These are phyloP conservation scores for Melampsora larici-populina DNA, from an alignment of 1,284 basidiomycete genomes.

Conservation along the genomic window DNA sequence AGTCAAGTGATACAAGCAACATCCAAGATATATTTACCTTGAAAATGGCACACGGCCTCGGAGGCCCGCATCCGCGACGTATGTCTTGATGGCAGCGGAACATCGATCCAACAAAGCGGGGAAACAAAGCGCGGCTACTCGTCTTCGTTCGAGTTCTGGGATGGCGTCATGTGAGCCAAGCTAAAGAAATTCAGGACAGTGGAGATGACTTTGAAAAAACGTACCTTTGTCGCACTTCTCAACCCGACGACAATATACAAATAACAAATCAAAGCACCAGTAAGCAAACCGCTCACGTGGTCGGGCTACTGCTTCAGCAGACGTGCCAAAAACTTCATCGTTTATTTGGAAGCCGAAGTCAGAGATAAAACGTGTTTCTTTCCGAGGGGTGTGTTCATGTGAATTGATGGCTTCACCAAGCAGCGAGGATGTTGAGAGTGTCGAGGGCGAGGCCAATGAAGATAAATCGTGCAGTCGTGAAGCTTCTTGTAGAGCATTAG, in stretches of 20 bases:
- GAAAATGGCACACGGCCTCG: slow-evolving; percentile 80
- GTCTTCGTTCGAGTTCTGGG: slow-evolving; percentile 64
- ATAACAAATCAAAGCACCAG: slow-evolving; percentile 88
- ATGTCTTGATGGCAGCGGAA: slow-evolving; percentile 65
- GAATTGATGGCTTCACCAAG: not conserved
- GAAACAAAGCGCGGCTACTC: slow-evolving; percentile 68
- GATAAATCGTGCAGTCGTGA: slow-evolving; percentile 65
- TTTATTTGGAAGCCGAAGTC: slow-evolving; percentile 46
- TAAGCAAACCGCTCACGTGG: slow-evolving; percentile 81
- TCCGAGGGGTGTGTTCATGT: not conserved
- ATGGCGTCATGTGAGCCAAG: slow-evolving; percentile 44
- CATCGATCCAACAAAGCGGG: slow-evolving; percentile 72
- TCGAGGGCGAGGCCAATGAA: slow-evolving; percentile 47
- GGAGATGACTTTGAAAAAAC: not conserved
- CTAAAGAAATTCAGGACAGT: not conserved
- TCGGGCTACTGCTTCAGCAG: slow-evolving; percentile 61
- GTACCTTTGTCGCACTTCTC: slow-evolving; percentile 61
- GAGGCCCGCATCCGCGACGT: slow-evolving; percentile 74
- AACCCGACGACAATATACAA: slow-evolving; percentile 65
- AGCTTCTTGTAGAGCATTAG: slow-evolving; percentile 70
- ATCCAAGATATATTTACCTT: slow-evolving; percentile 58
- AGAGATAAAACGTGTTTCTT: slow-evolving; percentile 46
- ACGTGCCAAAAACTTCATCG: slow-evolving; percentile 61
- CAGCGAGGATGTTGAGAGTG: not conserved
- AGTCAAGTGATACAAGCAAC: not conserved